A percentile compares a stretch with the other conserved stretches of the same genome.
Evolutionary conservation across 495 filamentous ascomycete genomes (phyloP).

Genomic region (Echria macrotheca): DNA sequence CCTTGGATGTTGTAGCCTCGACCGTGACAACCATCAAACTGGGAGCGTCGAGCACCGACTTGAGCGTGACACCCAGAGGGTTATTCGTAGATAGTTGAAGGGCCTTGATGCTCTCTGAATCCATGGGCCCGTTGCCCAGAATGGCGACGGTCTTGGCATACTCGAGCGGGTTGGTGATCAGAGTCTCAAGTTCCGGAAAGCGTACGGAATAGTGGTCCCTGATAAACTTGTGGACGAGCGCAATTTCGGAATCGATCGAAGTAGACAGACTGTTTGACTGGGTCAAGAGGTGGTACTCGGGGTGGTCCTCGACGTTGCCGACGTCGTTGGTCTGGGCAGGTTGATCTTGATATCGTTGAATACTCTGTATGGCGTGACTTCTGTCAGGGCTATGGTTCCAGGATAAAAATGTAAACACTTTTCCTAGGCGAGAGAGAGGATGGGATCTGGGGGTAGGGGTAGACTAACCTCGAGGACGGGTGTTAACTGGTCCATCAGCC

Average conservation of each 20-base stretch:
- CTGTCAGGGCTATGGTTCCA: constrained; percentile 54
- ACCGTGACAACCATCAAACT: constrained; percentile 94
- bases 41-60: constrained; percentile 76
- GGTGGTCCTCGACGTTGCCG: constrained; percentile 78
- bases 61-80: constrained; percentile 65
- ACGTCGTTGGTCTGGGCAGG: constrained; percentile 59
- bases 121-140: constrained; percentile 86
- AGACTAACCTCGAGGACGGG: constrained; percentile 71
- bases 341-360: constrained; percentile 64
- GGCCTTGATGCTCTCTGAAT: constrained; percentile 71
- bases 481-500: constrained; percentile 68
- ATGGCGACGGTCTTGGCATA: constrained; percentile 95
- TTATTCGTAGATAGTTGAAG: constrained; percentile 70
- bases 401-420: constrained; percentile 44
- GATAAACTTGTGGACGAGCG: constrained; percentile 89
- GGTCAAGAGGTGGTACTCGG: constrained; percentile 77
- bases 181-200: constrained; percentile 92
- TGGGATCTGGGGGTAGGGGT: constrained; percentile 12
- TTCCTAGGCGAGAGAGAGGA: constrained; percentile 6
- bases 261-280: constrained; percentile 82
- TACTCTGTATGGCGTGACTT: constrained; percentile 57
- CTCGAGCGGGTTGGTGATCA: constrained; percentile 86
- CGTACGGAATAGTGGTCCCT: constrained; percentile 91
- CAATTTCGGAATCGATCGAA: constrained; percentile 84
- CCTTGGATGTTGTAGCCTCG: constrained; percentile 84